phyloP scores from a whole-genome alignment of 176 grass and related monocot species.

The maize (Zea mays) region Zm-B73-REFERENCE-NAM-5.0 NC_050100.1:80082001-80082500 shows the following conservation, averaged over 20 bases:
- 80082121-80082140: not conserved
- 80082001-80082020: not conserved
- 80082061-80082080: no score
- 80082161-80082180: not conserved
- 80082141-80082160: not conserved
- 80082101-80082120: not conserved
- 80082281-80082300: slow-evolving; percentile 69
- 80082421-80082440: not conserved
- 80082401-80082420: slow-evolving; percentile 64
- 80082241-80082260: slow-evolving; percentile 93
- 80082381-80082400: slow-evolving; percentile 66
- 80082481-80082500: not conserved
- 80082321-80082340: slow-evolving; percentile 52
- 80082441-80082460: not conserved
- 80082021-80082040: not conserved
- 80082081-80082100: not conserved
- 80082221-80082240: slow-evolving; percentile 86
- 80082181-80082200: not conserved
- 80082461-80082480: not conserved
- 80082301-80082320: slow-evolving; percentile 66
- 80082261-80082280: slow-evolving; percentile 89
- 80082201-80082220: slow-evolving; percentile 1
- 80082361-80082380: slow-evolving; percentile 57
- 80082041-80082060: not conserved
- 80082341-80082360: slow-evolving; percentile 72